Evolutionary conservation across 2,329 filamentous ascomycete genomes (phyloP).

Genomic region (Didymella pomorum): DNA sequence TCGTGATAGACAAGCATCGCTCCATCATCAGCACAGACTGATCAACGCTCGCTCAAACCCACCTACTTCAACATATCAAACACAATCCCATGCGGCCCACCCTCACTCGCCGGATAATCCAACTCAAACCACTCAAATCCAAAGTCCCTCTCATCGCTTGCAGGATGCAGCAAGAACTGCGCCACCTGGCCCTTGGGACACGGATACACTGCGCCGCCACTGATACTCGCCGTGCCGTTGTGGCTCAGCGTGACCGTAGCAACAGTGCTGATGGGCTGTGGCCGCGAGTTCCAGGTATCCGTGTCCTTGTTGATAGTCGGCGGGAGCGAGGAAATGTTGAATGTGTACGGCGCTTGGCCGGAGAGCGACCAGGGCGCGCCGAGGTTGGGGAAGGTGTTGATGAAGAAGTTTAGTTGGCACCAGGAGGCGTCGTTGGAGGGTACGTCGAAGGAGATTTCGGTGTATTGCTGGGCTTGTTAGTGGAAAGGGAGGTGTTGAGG

Average conservation of each 20-base stretch:
- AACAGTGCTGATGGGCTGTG: slow-evolving; percentile 24
- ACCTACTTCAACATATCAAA: slow-evolving; percentile 38
- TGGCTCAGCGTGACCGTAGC: slow-evolving; percentile 31
- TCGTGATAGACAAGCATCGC: no score
- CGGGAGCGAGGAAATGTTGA: slow-evolving; percentile 37
- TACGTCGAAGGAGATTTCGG: slow-evolving; percentile 46
- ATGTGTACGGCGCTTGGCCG: slow-evolving; percentile 30
- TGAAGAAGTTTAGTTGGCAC: slow-evolving; percentile 39
- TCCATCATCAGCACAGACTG: no score
- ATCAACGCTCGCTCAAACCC: not conserved
- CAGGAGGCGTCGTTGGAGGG: slow-evolving; percentile 32
- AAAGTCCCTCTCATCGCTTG: slow-evolving; percentile 23
- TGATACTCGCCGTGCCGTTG: slow-evolving; percentile 19
- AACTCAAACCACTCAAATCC: slow-evolving; percentile 44
- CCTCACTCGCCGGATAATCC: slow-evolving; percentile 28
- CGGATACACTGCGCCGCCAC: slow-evolving; percentile 26
- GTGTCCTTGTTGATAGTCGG: slow-evolving; percentile 36
- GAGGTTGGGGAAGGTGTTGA: slow-evolving; percentile 31
- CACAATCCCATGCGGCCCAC: slow-evolving; percentile 41
- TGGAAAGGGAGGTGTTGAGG: not conserved
- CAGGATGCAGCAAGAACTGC: slow-evolving; percentile 42
- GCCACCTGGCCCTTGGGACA: slow-evolving; percentile 36
- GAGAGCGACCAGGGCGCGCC: slow-evolving; percentile 32
- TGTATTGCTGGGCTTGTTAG: slow-evolving; percentile 16
- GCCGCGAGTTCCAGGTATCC: slow-evolving; percentile 42